Evolutionary conservation across 108 stramenopile genomes (phyloP).

Genomic region (Skeletonema potamos): DNA sequence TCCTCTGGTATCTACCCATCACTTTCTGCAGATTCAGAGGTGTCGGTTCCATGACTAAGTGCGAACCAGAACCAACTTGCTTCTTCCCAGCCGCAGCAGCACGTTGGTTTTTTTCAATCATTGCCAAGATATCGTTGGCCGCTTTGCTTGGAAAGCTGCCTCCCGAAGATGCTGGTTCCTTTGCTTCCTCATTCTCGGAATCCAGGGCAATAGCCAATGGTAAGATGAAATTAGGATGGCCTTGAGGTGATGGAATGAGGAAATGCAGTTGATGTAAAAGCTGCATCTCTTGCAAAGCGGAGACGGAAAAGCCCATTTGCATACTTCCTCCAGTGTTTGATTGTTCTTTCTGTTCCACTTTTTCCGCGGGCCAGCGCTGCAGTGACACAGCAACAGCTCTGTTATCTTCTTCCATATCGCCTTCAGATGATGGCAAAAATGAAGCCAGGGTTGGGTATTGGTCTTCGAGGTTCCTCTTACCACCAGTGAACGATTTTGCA

Average conservation of each 20-base stretch:
- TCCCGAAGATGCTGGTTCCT: slow-evolving; percentile 20
- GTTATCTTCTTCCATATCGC: slow-evolving; percentile 20
- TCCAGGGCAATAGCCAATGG: slow-evolving; percentile 78
- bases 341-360: slow-evolving; percentile 66
- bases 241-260: slow-evolving; percentile 74
- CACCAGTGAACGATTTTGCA: slow-evolving; percentile 54
- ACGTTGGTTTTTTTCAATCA: slow-evolving; percentile 70
- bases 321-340: slow-evolving; percentile 34
- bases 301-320: slow-evolving; percentile 75
- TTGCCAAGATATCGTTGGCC: slow-evolving; percentile 73
- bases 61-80: slow-evolving; percentile 59
- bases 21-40: slow-evolving; percentile 79
- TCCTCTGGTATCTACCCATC: slow-evolving; percentile 47
- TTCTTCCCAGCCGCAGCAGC: slow-evolving; percentile 55
- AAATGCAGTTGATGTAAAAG: slow-evolving; percentile 72
- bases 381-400: slow-evolving; percentile 68
- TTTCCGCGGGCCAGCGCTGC: slow-evolving; percentile 87
- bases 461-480: slow-evolving; percentile 36
- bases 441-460: slow-evolving; percentile 58
- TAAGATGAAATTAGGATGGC: slow-evolving; percentile 86
- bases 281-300: slow-evolving; percentile 88
- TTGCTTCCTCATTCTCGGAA: slow-evolving; percentile 26
- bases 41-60: slow-evolving; percentile 77
- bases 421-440: slow-evolving; percentile 11
- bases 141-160: slow-evolving; percentile 32